phyloP scores from a whole-genome alignment of 116 monocot genomes.

The Cymodocea nodosa region DNA sequence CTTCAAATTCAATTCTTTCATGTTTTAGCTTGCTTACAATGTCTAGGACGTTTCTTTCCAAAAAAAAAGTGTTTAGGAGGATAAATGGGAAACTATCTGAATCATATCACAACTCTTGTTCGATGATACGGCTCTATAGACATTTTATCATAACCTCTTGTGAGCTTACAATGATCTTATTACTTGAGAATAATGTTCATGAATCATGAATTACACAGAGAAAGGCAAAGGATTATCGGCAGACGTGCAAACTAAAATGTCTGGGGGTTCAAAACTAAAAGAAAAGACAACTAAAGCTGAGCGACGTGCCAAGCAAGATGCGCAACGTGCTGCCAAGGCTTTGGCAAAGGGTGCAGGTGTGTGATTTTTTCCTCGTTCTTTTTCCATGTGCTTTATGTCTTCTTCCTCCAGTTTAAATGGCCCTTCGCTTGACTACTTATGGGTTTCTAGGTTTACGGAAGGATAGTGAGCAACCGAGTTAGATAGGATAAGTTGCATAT shows the following conservation, averaged over 20 bases:
- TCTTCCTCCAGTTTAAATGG: no score
- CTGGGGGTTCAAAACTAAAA: conserved; percentile 29
- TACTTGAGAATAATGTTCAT: not conserved
- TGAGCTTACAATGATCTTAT: not conserved
- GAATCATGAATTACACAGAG: conserved; percentile 26
- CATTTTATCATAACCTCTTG: not conserved
- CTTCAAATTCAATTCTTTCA: not conserved
- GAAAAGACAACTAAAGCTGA: conserved; percentile 81
- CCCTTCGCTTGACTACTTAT: no score
- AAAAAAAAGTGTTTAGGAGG: no score
- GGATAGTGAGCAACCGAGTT: no score
- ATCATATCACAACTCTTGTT: no score
- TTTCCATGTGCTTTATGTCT: no score
- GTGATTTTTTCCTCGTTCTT: not conserved
- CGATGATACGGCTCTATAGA: no score
- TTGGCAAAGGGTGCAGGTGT: conserved; percentile 61
- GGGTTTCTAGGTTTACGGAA: no score
- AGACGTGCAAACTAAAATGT: conserved; percentile 35
- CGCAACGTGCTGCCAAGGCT: conserved; percentile 89
- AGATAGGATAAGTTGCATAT: no score
- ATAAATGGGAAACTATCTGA: no score
- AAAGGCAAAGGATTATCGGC: conserved; percentile 29
- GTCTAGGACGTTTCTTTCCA: no score
- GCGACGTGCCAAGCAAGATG: conserved; percentile 88
- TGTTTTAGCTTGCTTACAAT: not conserved